These are phyloP conservation scores for Stereocaulon alpinum DNA, from an alignment of 495 filamentous ascomycete genomes.

Conservation along the genomic window DNA sequence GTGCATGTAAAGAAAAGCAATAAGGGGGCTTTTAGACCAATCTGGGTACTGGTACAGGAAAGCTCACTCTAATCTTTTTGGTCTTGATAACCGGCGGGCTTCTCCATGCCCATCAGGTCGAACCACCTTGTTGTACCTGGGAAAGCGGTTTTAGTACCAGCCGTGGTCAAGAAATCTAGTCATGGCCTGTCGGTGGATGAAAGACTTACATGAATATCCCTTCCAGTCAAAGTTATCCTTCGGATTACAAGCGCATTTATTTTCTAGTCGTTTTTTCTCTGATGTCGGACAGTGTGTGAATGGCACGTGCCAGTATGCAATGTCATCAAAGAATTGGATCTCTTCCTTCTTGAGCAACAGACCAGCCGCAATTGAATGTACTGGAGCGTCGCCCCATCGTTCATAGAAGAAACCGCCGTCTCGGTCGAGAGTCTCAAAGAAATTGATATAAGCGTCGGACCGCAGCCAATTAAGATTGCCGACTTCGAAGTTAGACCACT, in stretches of 20 bases:
- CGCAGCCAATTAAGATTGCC: constrained; percentile 77
- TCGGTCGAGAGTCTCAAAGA: constrained; percentile 65
- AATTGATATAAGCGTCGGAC: constrained; percentile 69
- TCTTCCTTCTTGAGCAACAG: constrained; percentile 82
- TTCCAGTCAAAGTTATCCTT: constrained; percentile 99
- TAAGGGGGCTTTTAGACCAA: background rate
- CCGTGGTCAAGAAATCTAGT: background rate
- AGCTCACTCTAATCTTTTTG: constrained; percentile 44
- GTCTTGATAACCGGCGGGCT: constrained; percentile 72
- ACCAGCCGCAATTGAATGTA: constrained; percentile 87
- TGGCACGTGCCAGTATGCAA: constrained; percentile 96
- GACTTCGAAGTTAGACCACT: constrained; percentile 94
- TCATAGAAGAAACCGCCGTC: constrained; percentile 92
- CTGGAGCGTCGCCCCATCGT: constrained; percentile 83
- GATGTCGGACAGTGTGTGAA: constrained; percentile 95
- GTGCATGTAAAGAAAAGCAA: background rate
- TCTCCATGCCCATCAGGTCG: constrained; percentile 64
- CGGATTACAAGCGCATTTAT: constrained; percentile 89
- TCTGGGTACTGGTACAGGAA: background rate
- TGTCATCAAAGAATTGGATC: constrained; percentile 98
- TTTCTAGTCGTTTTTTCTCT: constrained; percentile 65
- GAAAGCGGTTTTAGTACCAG: constrained; percentile 8
- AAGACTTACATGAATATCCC: constrained; percentile 76
- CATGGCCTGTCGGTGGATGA: background rate
- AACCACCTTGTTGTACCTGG: constrained; percentile 74